A percentile compares a stretch with the other conserved stretches of the same genome.
Evolutionary conservation across 1,284 basidiomycete species (phyloP).

Genomic region (Fomes fomentarius): DNA sequence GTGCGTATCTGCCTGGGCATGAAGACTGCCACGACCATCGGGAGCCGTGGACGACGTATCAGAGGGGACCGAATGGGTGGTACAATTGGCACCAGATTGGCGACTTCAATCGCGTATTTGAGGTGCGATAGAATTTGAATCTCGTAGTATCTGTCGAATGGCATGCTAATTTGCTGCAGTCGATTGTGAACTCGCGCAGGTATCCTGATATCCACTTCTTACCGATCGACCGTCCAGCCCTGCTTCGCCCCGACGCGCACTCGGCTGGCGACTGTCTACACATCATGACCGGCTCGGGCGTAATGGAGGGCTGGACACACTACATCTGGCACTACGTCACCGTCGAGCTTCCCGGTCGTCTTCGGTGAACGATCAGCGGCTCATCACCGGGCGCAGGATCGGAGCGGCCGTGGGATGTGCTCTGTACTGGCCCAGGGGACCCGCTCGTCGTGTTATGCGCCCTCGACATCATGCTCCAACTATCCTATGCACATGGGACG

Average conservation of each 20-base stretch:
- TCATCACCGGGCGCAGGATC: no score
- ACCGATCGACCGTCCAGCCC: slow-evolving; percentile 58
- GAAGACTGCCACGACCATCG: slow-evolving; percentile 57
- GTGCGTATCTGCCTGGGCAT: slow-evolving; percentile 67
- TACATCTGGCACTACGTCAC: slow-evolving; percentile 70
- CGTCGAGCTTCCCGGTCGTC: slow-evolving; percentile 34
- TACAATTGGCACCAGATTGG: slow-evolving; percentile 68
- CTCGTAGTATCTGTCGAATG: no score
- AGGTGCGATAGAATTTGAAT: no score
- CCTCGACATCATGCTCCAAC: no score
- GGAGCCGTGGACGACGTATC: slow-evolving; percentile 47
- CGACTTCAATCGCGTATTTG: slow-evolving; percentile 56
- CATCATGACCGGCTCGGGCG: slow-evolving; percentile 63
- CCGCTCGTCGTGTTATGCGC: no score
- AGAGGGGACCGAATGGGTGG: slow-evolving; percentile 48
- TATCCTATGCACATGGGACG: no score
- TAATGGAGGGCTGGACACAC: slow-evolving; percentile 72
- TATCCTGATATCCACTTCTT: slow-evolving; percentile 62
- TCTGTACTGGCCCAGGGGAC: no score
- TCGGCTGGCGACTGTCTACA: slow-evolving; percentile 64
- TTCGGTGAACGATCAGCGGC: slow-evolving; percentile 24
- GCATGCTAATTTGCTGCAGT: no score
- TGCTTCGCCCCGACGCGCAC: slow-evolving; percentile 68
- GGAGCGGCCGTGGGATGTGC: no score
- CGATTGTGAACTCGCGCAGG: slow-evolving; percentile 39